phyloP scores from a whole-genome alignment of 1,284 basidiomycete genomes.

The Bondarzewia mesenterica region DNA sequence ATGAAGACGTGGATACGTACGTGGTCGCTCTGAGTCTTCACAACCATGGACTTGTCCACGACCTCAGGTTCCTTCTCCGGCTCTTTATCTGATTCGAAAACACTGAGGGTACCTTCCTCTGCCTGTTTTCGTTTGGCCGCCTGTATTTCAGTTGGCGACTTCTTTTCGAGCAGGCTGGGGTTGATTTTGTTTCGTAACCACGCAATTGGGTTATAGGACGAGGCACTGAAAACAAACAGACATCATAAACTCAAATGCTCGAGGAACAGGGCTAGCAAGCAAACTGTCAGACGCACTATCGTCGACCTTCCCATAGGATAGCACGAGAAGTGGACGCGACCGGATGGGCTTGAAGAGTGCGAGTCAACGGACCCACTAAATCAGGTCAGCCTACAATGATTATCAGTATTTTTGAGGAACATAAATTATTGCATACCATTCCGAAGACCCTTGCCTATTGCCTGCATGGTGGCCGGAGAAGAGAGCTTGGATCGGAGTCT shows the following conservation, averaged over 20 bases:
- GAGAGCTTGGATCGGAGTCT: slow-evolving; percentile 10
- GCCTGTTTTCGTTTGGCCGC: slow-evolving; percentile 45
- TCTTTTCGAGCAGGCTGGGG: slow-evolving; percentile 38
- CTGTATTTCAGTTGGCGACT: slow-evolving; percentile 38
- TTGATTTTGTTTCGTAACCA: slow-evolving; percentile 58
- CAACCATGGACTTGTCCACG: slow-evolving; percentile 3
- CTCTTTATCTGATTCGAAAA: slow-evolving; percentile 41
- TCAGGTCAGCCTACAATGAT: not conserved
- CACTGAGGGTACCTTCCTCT: slow-evolving; percentile 42
- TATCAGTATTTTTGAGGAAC: not conserved
- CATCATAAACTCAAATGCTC: slow-evolving; percentile 2
- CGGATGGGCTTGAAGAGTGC: slow-evolving; percentile 12
- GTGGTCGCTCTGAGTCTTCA: slow-evolving; percentile 10
- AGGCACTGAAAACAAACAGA: slow-evolving; percentile 18
- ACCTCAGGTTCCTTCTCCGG: not conserved
- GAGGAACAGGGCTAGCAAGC: not conserved
- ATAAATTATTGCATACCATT: slow-evolving; percentile 12
- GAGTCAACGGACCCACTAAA: slow-evolving; percentile 3
- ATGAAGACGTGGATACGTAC: slow-evolving; percentile 5
- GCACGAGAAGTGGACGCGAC: slow-evolving; percentile 21
- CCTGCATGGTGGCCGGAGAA: slow-evolving; percentile 23
- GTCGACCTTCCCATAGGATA: slow-evolving; percentile 26
- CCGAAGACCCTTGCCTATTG: slow-evolving; percentile 21
- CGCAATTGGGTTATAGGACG: slow-evolving; percentile 44
- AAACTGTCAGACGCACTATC: slow-evolving; percentile 28